Evolutionary conservation across 495 filamentous ascomycete genomes (phyloP), one percentile per base, ranked within the genome.

Genomic region (Annulohypoxylon maeteangense): DNA sequence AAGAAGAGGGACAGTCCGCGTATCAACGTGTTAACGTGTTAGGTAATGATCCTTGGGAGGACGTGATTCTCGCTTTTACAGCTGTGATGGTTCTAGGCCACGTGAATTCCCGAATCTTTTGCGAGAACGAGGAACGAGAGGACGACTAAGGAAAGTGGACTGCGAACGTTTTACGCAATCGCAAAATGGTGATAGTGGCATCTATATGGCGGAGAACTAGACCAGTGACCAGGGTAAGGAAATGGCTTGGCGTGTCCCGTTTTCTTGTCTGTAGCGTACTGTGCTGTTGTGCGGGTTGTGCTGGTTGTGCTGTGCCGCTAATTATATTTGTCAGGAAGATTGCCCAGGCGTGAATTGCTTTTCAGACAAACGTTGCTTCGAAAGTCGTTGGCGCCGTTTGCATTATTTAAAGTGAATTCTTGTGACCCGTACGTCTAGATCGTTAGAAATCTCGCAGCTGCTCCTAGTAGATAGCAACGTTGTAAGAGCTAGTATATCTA

Each of bases 91-190:
- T 36, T 47, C 44, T 25, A 36, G 36, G 14, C 64, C 69, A 72
- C 64, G 36, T 56, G 53, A 59, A 44, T 4, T 44, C n/a, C 16
- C 16, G 40, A 44, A 16, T 44, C 40, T 44, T 44, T 36, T 36
- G 34, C 34, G 34, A 36, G 34, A 36, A 36, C 11, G 34, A 36
- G 34, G 7, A 36, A 48, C 42, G 51, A n/a, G 45, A 16, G 23
- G 18, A 51, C 29, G 47, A 63, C n/a, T 63, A 45, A 44, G 40
- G 32, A 56, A 20, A 20, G 50, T 11, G 16, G 11, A 70, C 45
- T 29, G 54, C 16, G 25, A 64, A 65, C 16, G n/a, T 53, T 64
- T 63, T 69, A 68, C 48, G 65, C 38, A 48, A 57, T 57, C 27
- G 31, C 20, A 18, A 22, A 59, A 59, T 29, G 45, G 44, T 38